Conservation (phyloP, 768 basidiomycete species). For the Lactifluus pinguis region DNA sequence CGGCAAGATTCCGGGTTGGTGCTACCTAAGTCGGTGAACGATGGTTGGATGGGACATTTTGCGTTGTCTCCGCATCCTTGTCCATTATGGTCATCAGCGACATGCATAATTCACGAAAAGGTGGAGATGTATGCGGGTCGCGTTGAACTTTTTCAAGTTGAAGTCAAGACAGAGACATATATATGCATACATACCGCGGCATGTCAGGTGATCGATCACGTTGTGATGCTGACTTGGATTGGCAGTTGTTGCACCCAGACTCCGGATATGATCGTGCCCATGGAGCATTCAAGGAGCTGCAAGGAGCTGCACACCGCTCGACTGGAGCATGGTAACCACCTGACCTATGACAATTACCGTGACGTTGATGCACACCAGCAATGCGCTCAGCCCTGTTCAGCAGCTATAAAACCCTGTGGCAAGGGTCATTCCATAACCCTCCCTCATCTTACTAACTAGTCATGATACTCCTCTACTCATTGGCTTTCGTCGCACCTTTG, state of each 20-base stretch:
- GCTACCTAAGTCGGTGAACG: background rate
- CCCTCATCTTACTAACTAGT: background rate
- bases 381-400: background rate
- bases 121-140: conserved; percentile 1
- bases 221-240: too few species aligned
- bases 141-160: background rate
- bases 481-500: conserved; percentile 9
- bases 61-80: background rate
- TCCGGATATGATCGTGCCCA: too few species aligned
- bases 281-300: background rate
- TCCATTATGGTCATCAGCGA: background rate
- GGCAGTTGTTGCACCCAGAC: too few species aligned
- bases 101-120: background rate
- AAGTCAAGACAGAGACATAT: too few species aligned
- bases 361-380: background rate
- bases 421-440: background rate
- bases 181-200: background rate
- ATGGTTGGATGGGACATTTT: background rate
- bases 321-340: background rate
- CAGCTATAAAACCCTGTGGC: background rate
- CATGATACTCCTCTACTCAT: background rate
- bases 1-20: background rate
- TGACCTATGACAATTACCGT: background rate
- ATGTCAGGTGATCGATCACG: too few species aligned
- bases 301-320: background rate